Evolutionary conservation across 2,329 filamentous ascomycete species (phyloP).

Genomic region (Fusarium burgessii): DNA sequence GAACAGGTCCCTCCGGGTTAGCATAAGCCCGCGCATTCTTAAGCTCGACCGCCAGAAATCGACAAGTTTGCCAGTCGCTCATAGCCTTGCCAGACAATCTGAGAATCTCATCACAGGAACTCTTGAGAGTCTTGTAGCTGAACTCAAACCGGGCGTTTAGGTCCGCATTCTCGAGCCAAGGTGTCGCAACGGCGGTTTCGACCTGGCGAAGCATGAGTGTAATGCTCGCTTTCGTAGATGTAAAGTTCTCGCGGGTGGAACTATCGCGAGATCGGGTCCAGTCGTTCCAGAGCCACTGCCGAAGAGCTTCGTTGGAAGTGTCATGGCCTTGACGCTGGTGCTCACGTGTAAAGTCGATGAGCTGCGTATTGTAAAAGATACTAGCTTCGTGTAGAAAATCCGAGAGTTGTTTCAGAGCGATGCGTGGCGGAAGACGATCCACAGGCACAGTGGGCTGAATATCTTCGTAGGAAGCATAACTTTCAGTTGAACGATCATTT

Average conservation of each 20-base stretch:
- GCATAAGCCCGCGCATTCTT: constrained; percentile 26
- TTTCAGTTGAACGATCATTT: constrained; percentile 5
- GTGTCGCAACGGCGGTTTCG: constrained; percentile 11
- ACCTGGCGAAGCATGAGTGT: constrained; percentile 19
- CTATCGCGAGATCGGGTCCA: constrained; percentile 16
- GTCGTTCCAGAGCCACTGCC: constrained; percentile 28
- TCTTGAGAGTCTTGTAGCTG: constrained; percentile 3
- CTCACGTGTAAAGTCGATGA: constrained; percentile 19
- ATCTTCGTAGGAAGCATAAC: constrained; percentile 10
- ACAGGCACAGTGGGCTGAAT: not conserved
- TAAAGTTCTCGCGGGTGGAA: constrained; percentile 14
- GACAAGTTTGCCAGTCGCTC: constrained; percentile 32
- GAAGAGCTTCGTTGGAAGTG: constrained; percentile 16
- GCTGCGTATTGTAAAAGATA: constrained; percentile 23
- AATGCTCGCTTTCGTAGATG: constrained; percentile 24
- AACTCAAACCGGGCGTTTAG: constrained; percentile 18
- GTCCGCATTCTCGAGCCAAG: constrained; percentile 19
- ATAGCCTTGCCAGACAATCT: constrained; percentile 23
- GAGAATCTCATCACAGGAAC: constrained; percentile 15
- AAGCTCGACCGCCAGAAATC: constrained; percentile 31
- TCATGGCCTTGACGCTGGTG: constrained; percentile 14
- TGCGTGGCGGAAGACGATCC: constrained; percentile 29
- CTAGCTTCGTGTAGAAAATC: constrained; percentile 19
- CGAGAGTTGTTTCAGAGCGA: constrained; percentile 32
- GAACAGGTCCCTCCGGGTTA: constrained; percentile 25